These are phyloP conservation scores for Solanum phureja DNA, from an alignment of 257 asterid genomes.

Conservation along the genomic window DNA sequence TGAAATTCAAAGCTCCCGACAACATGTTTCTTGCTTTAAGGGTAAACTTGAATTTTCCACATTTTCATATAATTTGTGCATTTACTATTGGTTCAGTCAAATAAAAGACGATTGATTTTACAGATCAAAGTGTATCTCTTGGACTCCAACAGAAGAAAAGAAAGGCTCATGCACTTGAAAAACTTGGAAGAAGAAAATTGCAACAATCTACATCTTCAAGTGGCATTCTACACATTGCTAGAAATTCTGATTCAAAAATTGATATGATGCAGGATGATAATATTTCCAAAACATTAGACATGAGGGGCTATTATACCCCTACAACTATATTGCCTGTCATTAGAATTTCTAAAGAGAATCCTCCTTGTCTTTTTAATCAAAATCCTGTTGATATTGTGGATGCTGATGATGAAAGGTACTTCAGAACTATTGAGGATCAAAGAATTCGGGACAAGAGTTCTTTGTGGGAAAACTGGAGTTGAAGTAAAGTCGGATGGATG, in stretches of 20 bases:
- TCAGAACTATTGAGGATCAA: slow-evolving; percentile 32
- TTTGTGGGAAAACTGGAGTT: neutral
- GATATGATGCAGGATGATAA: neutral
- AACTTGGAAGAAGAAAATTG: neutral
- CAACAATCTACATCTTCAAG: neutral
- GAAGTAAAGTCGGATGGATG: slow-evolving; percentile 10
- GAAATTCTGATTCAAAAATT: neutral
- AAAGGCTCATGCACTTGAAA: neutral
- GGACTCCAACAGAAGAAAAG: neutral
- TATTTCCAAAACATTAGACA: neutral
- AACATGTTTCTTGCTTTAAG: neutral
- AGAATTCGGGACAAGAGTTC: slow-evolving; percentile 11
- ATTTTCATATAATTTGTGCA: neutral
- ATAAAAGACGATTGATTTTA: neutral
- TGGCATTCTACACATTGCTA: neutral
- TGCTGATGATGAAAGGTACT: slow-evolving; percentile 43
- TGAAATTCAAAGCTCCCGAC: neutral
- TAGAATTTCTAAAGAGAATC: neutral
- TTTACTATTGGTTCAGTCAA: neutral
- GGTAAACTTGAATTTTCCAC: neutral
- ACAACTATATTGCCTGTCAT: neutral
- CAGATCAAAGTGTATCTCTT: slow-evolving; percentile 5
- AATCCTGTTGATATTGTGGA: slow-evolving; percentile 69
- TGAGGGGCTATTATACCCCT: neutral
- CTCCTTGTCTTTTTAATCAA: slow-evolving; percentile 18